A percentile compares a stretch with the other conserved stretches of the same genome.
Evolutionary conservation across 257 asterid species (phyloP).

Genomic region (Petunia secreta): DNA sequence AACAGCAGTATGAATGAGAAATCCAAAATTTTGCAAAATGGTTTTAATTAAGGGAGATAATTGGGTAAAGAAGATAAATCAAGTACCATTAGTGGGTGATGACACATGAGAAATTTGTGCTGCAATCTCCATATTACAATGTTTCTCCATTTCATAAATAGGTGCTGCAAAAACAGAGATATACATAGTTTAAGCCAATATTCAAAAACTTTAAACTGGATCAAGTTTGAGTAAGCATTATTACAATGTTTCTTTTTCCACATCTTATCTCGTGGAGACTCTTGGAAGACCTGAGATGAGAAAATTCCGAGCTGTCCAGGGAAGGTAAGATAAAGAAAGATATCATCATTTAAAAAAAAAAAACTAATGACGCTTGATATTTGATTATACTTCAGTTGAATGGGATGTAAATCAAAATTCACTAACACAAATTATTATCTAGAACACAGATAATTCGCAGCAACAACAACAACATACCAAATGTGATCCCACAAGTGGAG

Average conservation of each 20-base stretch:
- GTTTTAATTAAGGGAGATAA: conserved; percentile 9
- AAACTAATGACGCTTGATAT: not conserved
- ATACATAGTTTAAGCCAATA: conserved; percentile 37
- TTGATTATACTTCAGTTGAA: not conserved
- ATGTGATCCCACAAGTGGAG: no score
- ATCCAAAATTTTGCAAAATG: not conserved
- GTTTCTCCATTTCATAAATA: conserved; percentile 93
- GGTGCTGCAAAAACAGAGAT: conserved; percentile 69
- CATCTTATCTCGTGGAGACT: conserved; percentile 87
- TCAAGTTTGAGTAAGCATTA: conserved; percentile 24
- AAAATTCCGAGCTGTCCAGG: conserved; percentile 89
- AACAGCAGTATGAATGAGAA: not conserved
- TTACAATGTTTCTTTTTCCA: conserved; percentile 95
- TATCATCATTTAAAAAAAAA: not conserved
- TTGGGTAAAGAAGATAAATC: conserved; percentile 29
- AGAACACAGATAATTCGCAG: conserved; percentile 10
- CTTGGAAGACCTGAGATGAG: conserved; percentile 98
- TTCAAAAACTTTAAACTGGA: conserved; percentile 15
- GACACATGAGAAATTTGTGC: conserved; percentile 86
- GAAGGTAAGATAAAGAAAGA: conserved; percentile 11
- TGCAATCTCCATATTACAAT: conserved; percentile 91
- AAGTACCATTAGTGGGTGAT: conserved; percentile 67
- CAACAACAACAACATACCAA: not conserved
- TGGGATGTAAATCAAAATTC: not conserved
- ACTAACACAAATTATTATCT: not conserved